These are phyloP conservation scores for Aspergillus cavernicola DNA, from an alignment of 495 filamentous ascomycete genomes.

Conservation along the genomic window DNA sequence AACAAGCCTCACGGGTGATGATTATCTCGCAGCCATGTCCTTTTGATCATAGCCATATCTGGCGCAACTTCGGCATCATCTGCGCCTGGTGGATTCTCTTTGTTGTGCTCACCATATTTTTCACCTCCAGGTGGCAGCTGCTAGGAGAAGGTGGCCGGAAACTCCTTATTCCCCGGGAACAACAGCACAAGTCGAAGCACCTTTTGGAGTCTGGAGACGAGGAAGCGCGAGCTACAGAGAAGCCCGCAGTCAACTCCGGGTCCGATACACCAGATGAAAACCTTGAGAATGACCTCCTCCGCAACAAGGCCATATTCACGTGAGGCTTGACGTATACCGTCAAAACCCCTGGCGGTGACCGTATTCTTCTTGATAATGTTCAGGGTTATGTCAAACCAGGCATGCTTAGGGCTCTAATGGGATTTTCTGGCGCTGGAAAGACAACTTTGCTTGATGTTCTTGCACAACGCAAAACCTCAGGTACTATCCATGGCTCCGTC, in stretches of 20 bases:
- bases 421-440: conserved; percentile 61
- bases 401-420: conserved; percentile 70
- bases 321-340: conserved; percentile 57
- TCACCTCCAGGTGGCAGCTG: conserved; percentile 21
- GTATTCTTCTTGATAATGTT: conserved; percentile 65
- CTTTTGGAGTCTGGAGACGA: not conserved
- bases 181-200: conserved; percentile 17
- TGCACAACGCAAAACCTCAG: conserved; percentile 73
- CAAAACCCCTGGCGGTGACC: conserved; percentile 38
- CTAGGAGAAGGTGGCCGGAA: not conserved
- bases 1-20: conserved; percentile 41
- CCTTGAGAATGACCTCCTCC: conserved; percentile 13
- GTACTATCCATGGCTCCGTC: conserved; percentile 82
- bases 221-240: not conserved
- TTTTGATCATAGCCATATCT: conserved; percentile 48
- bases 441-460: conserved; percentile 55
- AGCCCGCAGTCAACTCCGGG: not conserved
- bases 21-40: conserved; percentile 46
- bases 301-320: conserved; percentile 54
- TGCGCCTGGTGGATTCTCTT: conserved; percentile 46
- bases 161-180: conserved; percentile 35
- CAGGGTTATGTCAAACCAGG: conserved; percentile 92
- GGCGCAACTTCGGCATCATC: conserved; percentile 48
- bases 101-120: conserved; percentile 35
- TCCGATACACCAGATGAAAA: no score